phyloP scores from a whole-genome alignment of 164 flowering plant species.

The Brasenia schreberi region DNA sequence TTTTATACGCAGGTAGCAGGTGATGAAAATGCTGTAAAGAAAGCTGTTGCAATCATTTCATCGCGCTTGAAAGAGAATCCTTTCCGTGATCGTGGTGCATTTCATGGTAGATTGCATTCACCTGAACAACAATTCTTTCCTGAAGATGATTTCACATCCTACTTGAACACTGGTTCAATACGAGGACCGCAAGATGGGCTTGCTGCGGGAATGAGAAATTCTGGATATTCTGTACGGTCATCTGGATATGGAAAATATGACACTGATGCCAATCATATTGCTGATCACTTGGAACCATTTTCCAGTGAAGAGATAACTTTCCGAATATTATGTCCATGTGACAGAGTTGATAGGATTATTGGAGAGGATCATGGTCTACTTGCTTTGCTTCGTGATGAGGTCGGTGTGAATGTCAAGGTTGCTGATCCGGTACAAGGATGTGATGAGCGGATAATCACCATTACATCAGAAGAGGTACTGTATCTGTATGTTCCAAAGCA shows the following conservation, averaged over 20 bases:
- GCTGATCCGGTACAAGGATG: slow-evolving; percentile 54
- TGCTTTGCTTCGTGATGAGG: slow-evolving; percentile 67
- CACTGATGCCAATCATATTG: slow-evolving; percentile 25
- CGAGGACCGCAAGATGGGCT: slow-evolving; percentile 39
- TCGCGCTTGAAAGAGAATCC: slow-evolving; percentile 92
- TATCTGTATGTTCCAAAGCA: background rate
- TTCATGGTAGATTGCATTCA: slow-evolving; percentile 52
- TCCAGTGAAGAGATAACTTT: slow-evolving; percentile 67
- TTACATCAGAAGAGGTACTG: slow-evolving; percentile 85
- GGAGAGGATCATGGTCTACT: slow-evolving; percentile 76
- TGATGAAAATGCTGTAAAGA: slow-evolving; percentile 62
- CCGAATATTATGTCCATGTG: slow-evolving; percentile 80
- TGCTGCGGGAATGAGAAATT: slow-evolving; percentile 20
- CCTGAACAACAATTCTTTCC: slow-evolving; percentile 60
- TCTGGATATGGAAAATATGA: slow-evolving; percentile 32
- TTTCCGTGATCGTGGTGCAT: slow-evolving; percentile 82
- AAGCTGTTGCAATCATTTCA: slow-evolving; percentile 67
- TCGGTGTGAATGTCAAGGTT: slow-evolving; percentile 80
- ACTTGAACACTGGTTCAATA: slow-evolving; percentile 26
- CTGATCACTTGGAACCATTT: slow-evolving; percentile 35
- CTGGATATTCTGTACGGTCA: slow-evolving; percentile 30
- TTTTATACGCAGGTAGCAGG: slow-evolving; percentile 55
- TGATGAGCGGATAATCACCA: slow-evolving; percentile 54
- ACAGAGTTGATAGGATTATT: slow-evolving; percentile 53
- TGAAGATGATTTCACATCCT: slow-evolving; percentile 68